Conservation (phyloP, 768 basidiomycete species). For the Phlebiopsis flavidoalba region DNA sequence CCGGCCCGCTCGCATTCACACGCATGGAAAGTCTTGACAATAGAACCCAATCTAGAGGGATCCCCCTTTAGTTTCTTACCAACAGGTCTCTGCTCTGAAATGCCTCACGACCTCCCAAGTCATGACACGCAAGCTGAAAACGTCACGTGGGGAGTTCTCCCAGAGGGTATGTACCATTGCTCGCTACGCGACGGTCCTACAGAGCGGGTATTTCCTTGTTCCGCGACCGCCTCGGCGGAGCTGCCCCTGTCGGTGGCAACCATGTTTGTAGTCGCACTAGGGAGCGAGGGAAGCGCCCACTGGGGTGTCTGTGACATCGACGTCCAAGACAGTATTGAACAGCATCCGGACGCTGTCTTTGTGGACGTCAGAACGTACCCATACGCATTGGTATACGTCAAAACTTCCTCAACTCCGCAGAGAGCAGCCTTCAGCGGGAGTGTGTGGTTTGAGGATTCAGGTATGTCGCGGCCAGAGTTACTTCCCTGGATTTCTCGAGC, state of each 20-base stretch:
- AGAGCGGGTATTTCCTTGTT: not conserved
- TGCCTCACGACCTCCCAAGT: not conserved
- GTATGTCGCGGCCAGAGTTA: constrained; percentile 8
- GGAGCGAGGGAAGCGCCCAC: constrained; percentile 4
- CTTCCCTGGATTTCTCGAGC: not conserved
- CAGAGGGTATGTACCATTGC: not conserved
- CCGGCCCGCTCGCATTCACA: not conserved
- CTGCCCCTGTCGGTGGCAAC: constrained; percentile 15
- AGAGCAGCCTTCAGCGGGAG: constrained; percentile 9
- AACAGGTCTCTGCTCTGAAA: not conserved
- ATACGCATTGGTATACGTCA: not conserved
- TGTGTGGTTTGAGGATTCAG: constrained; percentile 25
- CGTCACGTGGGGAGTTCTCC: not conserved
- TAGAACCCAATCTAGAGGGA: too few species aligned
- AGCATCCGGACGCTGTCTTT: constrained; percentile 4
- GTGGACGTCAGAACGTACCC: constrained; percentile 12
- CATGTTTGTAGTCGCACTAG: constrained; percentile 16
- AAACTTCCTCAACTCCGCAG: constrained; percentile 4
- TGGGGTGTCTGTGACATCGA: constrained; percentile 9
- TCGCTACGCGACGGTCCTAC: not conserved
- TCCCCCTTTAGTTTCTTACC: not conserved
- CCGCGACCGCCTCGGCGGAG: constrained; percentile 9
- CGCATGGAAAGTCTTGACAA: not conserved
- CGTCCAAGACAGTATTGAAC: constrained; percentile 5
- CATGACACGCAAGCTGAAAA: not conserved